phyloP scores from a whole-genome alignment of 164 flowering plant species.

The Saururus chinensis region DNA sequence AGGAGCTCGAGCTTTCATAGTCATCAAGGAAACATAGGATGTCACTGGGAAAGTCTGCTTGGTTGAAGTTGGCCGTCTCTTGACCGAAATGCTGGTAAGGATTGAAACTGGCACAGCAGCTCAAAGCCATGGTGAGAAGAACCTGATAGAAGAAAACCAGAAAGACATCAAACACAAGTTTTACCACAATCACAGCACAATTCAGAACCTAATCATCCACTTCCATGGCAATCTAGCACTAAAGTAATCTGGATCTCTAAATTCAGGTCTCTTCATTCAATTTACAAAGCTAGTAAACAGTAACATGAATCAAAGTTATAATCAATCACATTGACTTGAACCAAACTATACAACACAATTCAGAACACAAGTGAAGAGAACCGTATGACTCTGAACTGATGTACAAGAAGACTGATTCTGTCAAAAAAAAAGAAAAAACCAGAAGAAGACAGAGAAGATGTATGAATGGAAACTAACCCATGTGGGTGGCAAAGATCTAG shows the following conservation, averaged over 20 bases:
- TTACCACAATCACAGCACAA: background rate
- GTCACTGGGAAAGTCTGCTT: constrained; percentile 1
- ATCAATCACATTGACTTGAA: too few species aligned
- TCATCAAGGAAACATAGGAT: constrained; percentile 3
- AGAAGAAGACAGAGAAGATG: background rate
- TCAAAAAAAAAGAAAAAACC: too few species aligned
- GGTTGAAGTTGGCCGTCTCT: constrained; percentile 2
- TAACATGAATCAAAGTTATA: too few species aligned
- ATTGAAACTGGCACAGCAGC: constrained; percentile 2
- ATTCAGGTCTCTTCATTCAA: background rate
- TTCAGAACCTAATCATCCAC: background rate
- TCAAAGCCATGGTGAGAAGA: constrained; percentile 5
- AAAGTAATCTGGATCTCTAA: too few species aligned
- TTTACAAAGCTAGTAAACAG: too few species aligned
- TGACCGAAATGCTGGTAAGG: background rate
- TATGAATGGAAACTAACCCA: background rate
- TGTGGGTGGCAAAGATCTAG: background rate
- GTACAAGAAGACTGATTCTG: too few species aligned
- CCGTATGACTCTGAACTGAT: too few species aligned
- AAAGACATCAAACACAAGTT: too few species aligned
- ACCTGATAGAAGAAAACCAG: background rate
- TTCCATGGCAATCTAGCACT: too few species aligned
- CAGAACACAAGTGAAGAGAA: too few species aligned
- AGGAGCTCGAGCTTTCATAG: background rate
- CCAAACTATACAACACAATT: too few species aligned